Evolutionary conservation across 2,329 filamentous ascomycete species (phyloP), one percentile per base, ranked within the genome.

Genomic region (Plectosphaerella sp.): DNA sequence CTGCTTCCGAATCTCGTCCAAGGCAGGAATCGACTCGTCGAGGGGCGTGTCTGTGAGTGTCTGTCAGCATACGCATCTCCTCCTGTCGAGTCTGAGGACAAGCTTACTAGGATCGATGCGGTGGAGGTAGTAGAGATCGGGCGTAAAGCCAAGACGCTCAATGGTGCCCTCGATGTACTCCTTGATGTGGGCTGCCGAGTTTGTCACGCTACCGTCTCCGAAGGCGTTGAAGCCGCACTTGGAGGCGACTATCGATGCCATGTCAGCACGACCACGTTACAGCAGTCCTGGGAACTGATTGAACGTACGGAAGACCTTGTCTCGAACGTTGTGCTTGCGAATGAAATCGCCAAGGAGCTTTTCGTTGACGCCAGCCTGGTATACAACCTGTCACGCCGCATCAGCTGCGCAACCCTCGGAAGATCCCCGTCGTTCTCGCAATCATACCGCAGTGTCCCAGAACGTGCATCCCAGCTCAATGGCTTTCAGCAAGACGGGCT

Each of bases 301-400:
- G 15, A 10, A 62, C 71, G 49, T 54, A 75, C 73, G 60, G 55
- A 78, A 77, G n/a, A 78, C 39, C 55, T 77, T 76, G 51, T 77
- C 74, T 2, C 76, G 72, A 10, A 74, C 64, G 47, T 77, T 74
- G 60, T 78, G 74, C 57, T 77, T 78, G 22, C 70, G 60, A 54
- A 78, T 76, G 54, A 78, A 78, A 33, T 77, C 73, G 4, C 75
- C 76, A 0, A 78, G 61, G 0, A 78, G 67, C 60, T 74, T 76
- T 51, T 78, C 76, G 47, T 79, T 78, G 12, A 75, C 67, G 36
- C 75, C 75, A 2, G 69, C 67, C 59, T 66, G 59, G 53, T 78
- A 78, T 4, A 71, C 66, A 20, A 77, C 73, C 72, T 75, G 60
- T 12, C 6, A 11, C 18, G 12, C 18, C 15, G n/a, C 24, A 16